These are phyloP conservation scores for Borealophlyctis nickersoniae DNA, from an alignment of 192 early-diverging fungal genomes.

Conservation along the genomic window DNA sequence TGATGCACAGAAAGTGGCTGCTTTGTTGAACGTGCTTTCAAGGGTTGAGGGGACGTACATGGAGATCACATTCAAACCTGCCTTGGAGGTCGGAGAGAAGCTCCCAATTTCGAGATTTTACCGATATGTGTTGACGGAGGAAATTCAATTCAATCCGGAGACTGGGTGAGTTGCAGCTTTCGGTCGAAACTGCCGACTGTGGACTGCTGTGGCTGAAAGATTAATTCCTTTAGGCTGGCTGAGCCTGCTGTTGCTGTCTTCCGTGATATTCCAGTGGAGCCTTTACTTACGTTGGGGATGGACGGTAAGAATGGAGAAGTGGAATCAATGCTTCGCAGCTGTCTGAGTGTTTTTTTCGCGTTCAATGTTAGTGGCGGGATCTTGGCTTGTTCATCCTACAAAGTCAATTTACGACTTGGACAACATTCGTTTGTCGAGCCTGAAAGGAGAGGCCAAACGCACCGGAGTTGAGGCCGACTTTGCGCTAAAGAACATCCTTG, in stretches of 20 bases:
- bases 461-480: constrained; percentile 71
- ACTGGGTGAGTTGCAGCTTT: constrained; percentile 15
- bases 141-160: constrained; percentile 61
- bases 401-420: constrained; percentile 87
- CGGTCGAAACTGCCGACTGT: not conserved
- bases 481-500: constrained; percentile 76
- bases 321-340: not conserved
- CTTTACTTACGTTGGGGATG: constrained; percentile 82
- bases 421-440: constrained; percentile 72
- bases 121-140: constrained; percentile 71
- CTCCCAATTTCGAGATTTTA: constrained; percentile 87
- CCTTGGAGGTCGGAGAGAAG: constrained; percentile 42
- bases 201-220: not conserved
- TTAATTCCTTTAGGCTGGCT: constrained; percentile 20
- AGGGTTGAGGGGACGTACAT: constrained; percentile 63
- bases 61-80: constrained; percentile 68
- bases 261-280: constrained; percentile 66
- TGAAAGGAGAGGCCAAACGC: constrained; percentile 31
- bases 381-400: constrained; percentile 86
- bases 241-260: constrained; percentile 63
- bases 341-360: not conserved
- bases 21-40: constrained; percentile 67
- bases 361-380: constrained; percentile 52
- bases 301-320: constrained; percentile 48
- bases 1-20: constrained; percentile 72